Percentiles rank a stretch among this genome's conserved stretches.
Evolutionary conservation across 345 rosid species (phyloP).

Genomic region (Lumnitzera littorea): DNA sequence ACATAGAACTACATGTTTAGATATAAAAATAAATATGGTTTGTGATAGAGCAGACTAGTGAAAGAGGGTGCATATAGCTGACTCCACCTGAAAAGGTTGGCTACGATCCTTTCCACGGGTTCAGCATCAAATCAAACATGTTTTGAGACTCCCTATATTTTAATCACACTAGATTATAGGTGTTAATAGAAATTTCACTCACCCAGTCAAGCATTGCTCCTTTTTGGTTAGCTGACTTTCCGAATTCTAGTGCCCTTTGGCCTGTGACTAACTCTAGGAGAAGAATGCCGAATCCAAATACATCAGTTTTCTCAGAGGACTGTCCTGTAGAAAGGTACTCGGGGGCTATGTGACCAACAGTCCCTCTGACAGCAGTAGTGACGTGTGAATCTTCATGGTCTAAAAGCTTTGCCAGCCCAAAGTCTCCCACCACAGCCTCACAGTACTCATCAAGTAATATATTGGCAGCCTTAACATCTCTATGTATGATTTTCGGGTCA

Average conservation of each 20-base stretch:
- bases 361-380: conserved; percentile 94
- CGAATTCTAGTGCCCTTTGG: conserved; percentile 86
- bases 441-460: conserved; percentile 82
- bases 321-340: conserved; percentile 98
- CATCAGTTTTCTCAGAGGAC: conserved; percentile 96
- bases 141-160: no score
- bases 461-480: conserved; percentile 99
- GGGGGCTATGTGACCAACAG: conserved; percentile 97
- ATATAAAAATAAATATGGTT: no score
- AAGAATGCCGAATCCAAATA: conserved; percentile 92
- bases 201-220: conserved; percentile 99
- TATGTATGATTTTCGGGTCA: conserved; percentile 93
- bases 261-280: conserved; percentile 92
- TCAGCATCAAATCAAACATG: no score
- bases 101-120: no score
- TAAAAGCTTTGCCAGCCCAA: conserved; percentile 89
- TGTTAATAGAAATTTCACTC: conserved; percentile 8
- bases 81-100: no score
- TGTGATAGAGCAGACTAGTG: no score
- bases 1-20: no score
- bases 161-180: not conserved
- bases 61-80: no score
- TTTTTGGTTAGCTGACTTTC: conserved; percentile 89
- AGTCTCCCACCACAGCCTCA: conserved; percentile 97
- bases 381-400: conserved; percentile 98